A percentile compares a stretch with the other conserved stretches of the same genome.
Conservation (phyloP, 1,284 basidiomycete genomes). For the Wallemia ichthyophaga region DNA sequence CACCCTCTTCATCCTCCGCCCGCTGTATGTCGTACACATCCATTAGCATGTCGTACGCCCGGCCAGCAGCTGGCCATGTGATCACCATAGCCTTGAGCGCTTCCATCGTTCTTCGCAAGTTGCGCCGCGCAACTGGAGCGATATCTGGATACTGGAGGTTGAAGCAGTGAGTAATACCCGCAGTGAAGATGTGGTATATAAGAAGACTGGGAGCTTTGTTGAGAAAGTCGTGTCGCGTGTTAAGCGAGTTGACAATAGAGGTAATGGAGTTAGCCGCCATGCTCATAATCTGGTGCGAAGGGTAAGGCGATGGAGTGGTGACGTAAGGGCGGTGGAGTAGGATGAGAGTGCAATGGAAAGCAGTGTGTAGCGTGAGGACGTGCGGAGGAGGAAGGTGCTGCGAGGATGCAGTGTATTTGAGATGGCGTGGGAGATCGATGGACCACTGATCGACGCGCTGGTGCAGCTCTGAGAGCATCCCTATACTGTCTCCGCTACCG, state of each 20-base stretch:
- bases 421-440: not conserved
- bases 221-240: not conserved
- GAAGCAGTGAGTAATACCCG: slow-evolving; percentile 1
- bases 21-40: not conserved
- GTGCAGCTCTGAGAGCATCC: not conserved
- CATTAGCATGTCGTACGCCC: not conserved
- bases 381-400: not conserved
- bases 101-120: not conserved
- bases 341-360: slow-evolving; percentile 1
- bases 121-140: not conserved
- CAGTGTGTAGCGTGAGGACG: not conserved
- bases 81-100: not conserved
- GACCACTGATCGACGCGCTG: not conserved
- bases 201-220: not conserved
- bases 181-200: not conserved
- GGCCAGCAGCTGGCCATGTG: not conserved
- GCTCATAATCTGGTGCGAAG: not conserved
- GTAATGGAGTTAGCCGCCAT: not conserved
- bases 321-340: not conserved
- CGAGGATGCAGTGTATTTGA: not conserved
- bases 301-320: not conserved
- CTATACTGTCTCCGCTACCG: not conserved
- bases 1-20: too few relatives aligned
- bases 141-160: not conserved
- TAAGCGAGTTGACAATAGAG: not conserved